Evolutionary conservation across 176 grass and related monocot genomes (phyloP).

Genomic region (Typha latifolia): DNA sequence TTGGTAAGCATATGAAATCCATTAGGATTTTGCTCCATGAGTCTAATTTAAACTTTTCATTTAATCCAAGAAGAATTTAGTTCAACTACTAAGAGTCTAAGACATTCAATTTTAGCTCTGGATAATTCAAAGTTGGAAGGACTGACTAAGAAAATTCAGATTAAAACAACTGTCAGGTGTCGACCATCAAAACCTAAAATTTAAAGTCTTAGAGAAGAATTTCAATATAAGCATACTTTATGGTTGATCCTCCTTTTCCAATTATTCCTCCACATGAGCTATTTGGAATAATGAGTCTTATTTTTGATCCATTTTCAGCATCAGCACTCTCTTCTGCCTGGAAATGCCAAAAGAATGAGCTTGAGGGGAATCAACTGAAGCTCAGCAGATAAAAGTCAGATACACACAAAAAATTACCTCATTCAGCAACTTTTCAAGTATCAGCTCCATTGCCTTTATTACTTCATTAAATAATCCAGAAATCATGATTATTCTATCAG

Average conservation of each 20-base stretch:
- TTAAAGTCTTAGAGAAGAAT: constrained; percentile 5
- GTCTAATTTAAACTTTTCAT: not conserved
- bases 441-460: constrained; percentile 87
- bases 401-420: constrained; percentile 36
- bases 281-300: constrained; percentile 88
- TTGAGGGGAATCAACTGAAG: not conserved
- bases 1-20: no score
- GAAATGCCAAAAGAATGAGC: constrained; percentile 14
- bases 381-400: not conserved
- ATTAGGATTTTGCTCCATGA: no score
- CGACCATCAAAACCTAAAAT: not conserved
- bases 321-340: constrained; percentile 85
- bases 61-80: not conserved
- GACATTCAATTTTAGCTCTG: not conserved
- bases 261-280: constrained; percentile 95
- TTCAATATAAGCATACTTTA: constrained; percentile 47
- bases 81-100: not conserved
- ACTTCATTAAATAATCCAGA: constrained; percentile 80
- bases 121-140: not conserved
- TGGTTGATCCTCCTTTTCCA: constrained; percentile 95
- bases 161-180: not conserved
- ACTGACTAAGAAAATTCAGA: not conserved
- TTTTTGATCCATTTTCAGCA: constrained; percentile 73
- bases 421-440: constrained; percentile 77
- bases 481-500: constrained; percentile 91